Percentiles rank a stretch among this genome's conserved stretches.
These are phyloP conservation scores for Magnolia sinica DNA, from an alignment of 164 flowering plant species.

Conservation along the genomic window DNA sequence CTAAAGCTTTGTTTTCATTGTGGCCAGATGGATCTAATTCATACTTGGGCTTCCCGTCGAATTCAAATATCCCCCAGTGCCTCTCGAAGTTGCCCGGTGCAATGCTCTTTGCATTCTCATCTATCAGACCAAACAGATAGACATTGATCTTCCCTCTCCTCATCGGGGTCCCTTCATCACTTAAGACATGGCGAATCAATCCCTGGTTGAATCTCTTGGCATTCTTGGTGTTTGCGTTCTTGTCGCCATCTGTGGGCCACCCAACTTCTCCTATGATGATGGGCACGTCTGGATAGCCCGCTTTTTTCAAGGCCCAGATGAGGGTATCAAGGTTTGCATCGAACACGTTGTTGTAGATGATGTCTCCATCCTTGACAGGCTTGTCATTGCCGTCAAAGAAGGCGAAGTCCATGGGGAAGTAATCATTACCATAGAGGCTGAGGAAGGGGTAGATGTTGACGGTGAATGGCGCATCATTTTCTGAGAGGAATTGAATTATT, in stretches of 20 bases:
- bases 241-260: conserved; percentile 91
- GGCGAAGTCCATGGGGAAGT: conserved; percentile 79
- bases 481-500: conserved; percentile 49
- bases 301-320: conserved; percentile 49
- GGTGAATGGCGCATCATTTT: conserved; percentile 61
- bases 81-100: conserved; percentile 81
- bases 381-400: conserved; percentile 63
- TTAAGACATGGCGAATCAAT: conserved; percentile 43
- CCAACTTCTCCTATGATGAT: conserved; percentile 87
- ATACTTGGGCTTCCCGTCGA: conserved; percentile 84
- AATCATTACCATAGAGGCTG: conserved; percentile 57
- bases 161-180: conserved; percentile 64
- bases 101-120: conserved; percentile 70
- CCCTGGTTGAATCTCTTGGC: conserved; percentile 85
- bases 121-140: conserved; percentile 75
- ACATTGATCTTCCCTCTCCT: conserved; percentile 51
- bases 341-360: conserved; percentile 34
- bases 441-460: conserved; percentile 94
- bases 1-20: conserved; percentile 31
- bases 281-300: conserved; percentile 61
- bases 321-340: conserved; percentile 91
- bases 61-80: conserved; percentile 91
- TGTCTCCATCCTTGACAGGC: background rate
- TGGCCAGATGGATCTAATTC: conserved; percentile 52
- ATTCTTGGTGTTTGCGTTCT: conserved; percentile 42